These are phyloP conservation scores for Colletotrichum sp. DNA, from an alignment of 2,329 filamentous ascomycete species.

Conservation along the genomic window DNA sequence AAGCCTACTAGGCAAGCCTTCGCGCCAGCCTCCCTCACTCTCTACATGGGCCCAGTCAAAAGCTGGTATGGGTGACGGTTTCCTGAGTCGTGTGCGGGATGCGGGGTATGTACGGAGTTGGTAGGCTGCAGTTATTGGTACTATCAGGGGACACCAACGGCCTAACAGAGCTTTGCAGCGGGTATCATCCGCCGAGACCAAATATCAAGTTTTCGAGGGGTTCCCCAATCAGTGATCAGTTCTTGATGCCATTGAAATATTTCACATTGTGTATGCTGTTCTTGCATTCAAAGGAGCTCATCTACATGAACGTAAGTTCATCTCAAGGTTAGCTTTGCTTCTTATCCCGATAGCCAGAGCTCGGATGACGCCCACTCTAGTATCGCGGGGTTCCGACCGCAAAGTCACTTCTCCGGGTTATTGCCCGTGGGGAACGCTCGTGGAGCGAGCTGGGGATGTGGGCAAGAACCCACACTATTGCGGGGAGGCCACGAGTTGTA, in stretches of 20 bases:
- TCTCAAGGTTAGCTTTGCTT: not conserved
- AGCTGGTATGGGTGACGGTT: not conserved
- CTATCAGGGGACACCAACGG: not conserved
- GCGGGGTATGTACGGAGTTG: not conserved
- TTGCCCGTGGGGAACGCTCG: slow-evolving; percentile 7
- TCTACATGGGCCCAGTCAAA: not conserved
- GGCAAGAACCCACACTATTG: not conserved
- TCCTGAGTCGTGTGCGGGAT: not conserved
- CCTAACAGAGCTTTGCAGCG: not conserved
- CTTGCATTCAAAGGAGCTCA: not conserved
- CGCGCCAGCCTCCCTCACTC: not conserved
- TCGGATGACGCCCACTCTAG: not conserved
- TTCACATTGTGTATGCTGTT: accelerated
- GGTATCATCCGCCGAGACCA: not conserved
- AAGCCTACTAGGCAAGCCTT: not conserved
- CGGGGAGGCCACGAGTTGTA: not conserved
- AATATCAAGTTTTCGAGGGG: not conserved
- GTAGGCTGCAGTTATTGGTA: not conserved
- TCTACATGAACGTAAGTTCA: not conserved
- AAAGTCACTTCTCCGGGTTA: not conserved
- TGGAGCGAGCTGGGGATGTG: not conserved
- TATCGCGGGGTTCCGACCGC: slow-evolving; percentile 12
- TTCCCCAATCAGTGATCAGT: not conserved
- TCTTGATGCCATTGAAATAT: too few relatives aligned
- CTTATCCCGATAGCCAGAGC: not conserved